A percentile compares a stretch with the other conserved stretches of the same genome.
Evolutionary conservation across 139 green algal genomes (phyloP).

Genomic region (Yamagishiella unicocca): DNA sequence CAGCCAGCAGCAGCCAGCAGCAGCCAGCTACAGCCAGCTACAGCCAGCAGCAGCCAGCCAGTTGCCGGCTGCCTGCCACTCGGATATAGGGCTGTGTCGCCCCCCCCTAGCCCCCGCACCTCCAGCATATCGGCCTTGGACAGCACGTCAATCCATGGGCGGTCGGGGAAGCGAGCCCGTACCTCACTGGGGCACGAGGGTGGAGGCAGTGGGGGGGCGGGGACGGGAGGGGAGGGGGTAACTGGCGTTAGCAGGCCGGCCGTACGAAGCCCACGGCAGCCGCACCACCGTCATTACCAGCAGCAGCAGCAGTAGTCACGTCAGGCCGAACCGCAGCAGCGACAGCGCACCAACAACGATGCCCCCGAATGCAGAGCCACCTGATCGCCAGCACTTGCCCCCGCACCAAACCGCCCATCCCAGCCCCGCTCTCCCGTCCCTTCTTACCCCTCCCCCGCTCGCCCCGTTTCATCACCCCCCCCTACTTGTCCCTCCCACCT

Average conservation of each 20-base stretch:
- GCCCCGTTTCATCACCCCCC: not conserved
- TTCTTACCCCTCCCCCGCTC: not conserved
- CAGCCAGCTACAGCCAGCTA: too few species aligned
- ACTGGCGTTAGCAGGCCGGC: too few species aligned
- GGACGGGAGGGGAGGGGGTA: not conserved
- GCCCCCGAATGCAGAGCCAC: not conserved
- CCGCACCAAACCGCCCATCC: not conserved
- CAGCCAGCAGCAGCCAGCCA: too few species aligned
- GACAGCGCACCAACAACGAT: too few species aligned
- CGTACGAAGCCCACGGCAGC: too few species aligned
- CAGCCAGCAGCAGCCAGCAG: too few species aligned
- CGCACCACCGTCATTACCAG: too few species aligned
- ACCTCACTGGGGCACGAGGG: slow-evolving; percentile 65
- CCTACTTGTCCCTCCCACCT: not conserved
- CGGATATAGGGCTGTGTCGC: too few species aligned
- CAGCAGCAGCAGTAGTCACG: too few species aligned
- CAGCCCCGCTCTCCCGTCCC: not conserved
- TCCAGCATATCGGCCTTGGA: slow-evolving; percentile 93
- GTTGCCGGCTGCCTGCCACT: too few species aligned
- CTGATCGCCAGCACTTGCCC: not conserved
- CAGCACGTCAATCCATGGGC: slow-evolving; percentile 94
- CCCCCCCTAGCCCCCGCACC: not conserved
- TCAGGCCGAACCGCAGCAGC: too few species aligned
- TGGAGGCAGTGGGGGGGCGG: not conserved
- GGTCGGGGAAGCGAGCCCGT: slow-evolving; percentile 74